Evolutionary conservation across 83 land plant species (phyloP).

Genomic region (Thuja plicata): DNA sequence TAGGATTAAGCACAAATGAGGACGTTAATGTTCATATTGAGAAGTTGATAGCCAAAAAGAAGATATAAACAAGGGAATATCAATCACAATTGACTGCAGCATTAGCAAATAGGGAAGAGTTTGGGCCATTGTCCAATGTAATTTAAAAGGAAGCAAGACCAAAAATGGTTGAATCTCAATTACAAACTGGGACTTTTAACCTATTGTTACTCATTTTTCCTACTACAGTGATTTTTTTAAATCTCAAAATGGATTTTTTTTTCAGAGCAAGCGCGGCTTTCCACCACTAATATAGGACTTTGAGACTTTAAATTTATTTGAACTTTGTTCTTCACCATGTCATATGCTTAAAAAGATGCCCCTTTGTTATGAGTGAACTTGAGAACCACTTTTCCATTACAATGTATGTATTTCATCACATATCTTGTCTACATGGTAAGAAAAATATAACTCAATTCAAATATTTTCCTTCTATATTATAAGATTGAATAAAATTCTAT

Average conservation of each 20-base stretch:
- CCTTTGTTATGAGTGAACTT: too few relatives aligned
- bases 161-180: constrained; percentile 8
- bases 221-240: background rate
- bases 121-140: constrained; percentile 4
- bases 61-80: background rate
- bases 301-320: background rate
- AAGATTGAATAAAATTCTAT: constrained; percentile 33
- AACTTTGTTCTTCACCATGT: background rate
- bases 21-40: too few relatives aligned
- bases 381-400: too few relatives aligned
- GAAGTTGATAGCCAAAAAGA: too few relatives aligned
- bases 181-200: constrained; percentile 12
- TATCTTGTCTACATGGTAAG: too few relatives aligned
- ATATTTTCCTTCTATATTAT: constrained; percentile 29
- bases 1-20: too few relatives aligned
- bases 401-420: too few relatives aligned
- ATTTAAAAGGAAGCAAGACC: background rate
- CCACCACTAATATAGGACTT: constrained; percentile 7
- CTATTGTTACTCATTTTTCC: constrained; percentile 9
- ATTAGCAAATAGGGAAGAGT: background rate
- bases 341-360: too few relatives aligned
- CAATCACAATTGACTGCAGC: background rate
- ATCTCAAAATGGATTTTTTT: background rate
- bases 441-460: background rate
- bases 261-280: constrained; percentile 1